phyloP scores from a whole-genome alignment of 768 basidiomycete species.

The Kwoniella pini region DNA sequence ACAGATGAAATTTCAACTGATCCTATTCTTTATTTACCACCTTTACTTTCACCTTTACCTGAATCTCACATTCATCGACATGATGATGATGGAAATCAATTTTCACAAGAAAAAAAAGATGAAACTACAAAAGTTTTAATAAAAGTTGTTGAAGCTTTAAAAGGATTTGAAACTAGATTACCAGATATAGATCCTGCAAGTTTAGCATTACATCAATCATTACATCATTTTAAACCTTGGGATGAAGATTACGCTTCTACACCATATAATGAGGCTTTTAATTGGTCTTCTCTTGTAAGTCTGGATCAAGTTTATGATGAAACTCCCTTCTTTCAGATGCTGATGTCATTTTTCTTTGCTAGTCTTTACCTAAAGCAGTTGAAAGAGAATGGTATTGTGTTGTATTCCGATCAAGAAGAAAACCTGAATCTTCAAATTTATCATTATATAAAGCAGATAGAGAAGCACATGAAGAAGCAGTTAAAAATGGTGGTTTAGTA shows the following conservation, averaged over 20 bases:
- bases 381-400: slow-evolving; percentile 67
- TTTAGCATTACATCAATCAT: slow-evolving; percentile 77
- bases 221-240: slow-evolving; percentile 72
- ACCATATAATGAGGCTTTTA: slow-evolving; percentile 78
- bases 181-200: slow-evolving; percentile 85
- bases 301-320: not conserved
- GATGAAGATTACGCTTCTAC: slow-evolving; percentile 64
- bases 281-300: slow-evolving; percentile 76
- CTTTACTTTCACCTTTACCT: slow-evolving; percentile 71
- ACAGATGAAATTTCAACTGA: slow-evolving; percentile 26
- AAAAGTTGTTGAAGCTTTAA: slow-evolving; percentile 21
- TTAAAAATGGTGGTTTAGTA: slow-evolving; percentile 70
- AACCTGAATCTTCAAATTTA: slow-evolving; percentile 42
- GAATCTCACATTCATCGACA: slow-evolving; percentile 10
- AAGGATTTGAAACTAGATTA: slow-evolving; percentile 70
- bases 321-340: no score
- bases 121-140: not conserved
- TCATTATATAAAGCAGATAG: slow-evolving; percentile 80
- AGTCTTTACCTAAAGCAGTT: slow-evolving; percentile 27
- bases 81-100: slow-evolving; percentile 5
- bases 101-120: slow-evolving; percentile 1
- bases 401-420: slow-evolving; percentile 78
- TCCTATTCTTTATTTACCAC: slow-evolving; percentile 75
- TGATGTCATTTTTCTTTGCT: not conserved
- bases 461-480: slow-evolving; percentile 87